Percentiles rank a stretch among this genome's conserved stretches.
These are phyloP conservation scores for Candida sp. DNA, from an alignment of 1,139 yeast species.

Conservation along the genomic window DNA sequence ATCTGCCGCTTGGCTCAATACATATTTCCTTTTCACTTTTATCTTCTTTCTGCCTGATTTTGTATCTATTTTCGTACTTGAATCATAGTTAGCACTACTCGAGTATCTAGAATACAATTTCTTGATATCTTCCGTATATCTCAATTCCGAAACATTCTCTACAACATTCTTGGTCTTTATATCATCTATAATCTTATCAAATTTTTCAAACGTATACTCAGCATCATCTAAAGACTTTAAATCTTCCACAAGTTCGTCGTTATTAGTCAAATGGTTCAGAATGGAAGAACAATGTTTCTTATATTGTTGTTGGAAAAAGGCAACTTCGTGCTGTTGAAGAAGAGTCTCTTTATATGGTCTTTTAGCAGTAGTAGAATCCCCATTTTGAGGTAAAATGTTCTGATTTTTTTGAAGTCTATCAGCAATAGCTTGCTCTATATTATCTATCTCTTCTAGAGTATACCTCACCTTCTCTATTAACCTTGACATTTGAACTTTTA, in stretches of 20 bases:
- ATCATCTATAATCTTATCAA: conserved; percentile 37
- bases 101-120: conserved; percentile 36
- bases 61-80: conserved; percentile 10
- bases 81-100: conserved; percentile 17
- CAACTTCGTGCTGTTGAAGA: conserved; percentile 70
- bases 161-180: conserved; percentile 22
- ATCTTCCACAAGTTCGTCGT: conserved; percentile 16
- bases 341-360: conserved; percentile 44
- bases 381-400: conserved; percentile 11
- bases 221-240: conserved; percentile 24
- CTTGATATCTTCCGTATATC: conserved; percentile 27
- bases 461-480: conserved; percentile 35
- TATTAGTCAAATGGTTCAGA: conserved; percentile 10
- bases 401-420: conserved; percentile 32
- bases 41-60: conserved; percentile 17
- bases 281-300: conserved; percentile 11
- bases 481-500: conserved; percentile 17
- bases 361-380: conserved; percentile 15
- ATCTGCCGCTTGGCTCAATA: conserved; percentile 48
- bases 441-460: conserved; percentile 35
- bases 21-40: conserved; percentile 30
- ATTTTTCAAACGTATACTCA: conserved; percentile 28
- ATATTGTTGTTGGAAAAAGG: conserved; percentile 48
- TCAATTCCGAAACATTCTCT: conserved; percentile 3
- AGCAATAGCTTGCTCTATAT: conserved; percentile 28